These are phyloP conservation scores for Hydnomerulius pinastri DNA, from an alignment of 768 basidiomycete species.

Conservation along the genomic window DNA sequence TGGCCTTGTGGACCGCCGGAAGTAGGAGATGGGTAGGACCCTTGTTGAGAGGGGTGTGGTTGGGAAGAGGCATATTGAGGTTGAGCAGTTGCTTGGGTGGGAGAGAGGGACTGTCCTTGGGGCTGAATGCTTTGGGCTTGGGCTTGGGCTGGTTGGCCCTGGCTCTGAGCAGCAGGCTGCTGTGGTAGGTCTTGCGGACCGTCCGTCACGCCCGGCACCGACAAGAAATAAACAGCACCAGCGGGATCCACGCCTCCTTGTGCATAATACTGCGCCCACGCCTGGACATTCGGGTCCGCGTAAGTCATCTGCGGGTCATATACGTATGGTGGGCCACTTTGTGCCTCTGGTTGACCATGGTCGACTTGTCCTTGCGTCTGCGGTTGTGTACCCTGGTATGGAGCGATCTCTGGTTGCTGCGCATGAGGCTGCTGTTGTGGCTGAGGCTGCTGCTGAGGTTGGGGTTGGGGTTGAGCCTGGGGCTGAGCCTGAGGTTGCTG, in stretches of 20 bases:
- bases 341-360: conserved; percentile 17
- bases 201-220: conserved; percentile 73
- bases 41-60: conserved; percentile 5
- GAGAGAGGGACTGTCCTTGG: conserved; percentile 15
- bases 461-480: conserved; percentile 28
- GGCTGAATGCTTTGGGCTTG: conserved; percentile 12
- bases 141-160: conserved; percentile 7
- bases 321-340: conserved; percentile 47
- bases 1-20: conserved; percentile 14
- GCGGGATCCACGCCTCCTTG: conserved; percentile 74
- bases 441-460: conserved; percentile 23
- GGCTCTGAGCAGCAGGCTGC: no score
- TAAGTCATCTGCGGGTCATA: conserved; percentile 72
- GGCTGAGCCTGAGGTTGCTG: conserved; percentile 31
- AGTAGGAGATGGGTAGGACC: conserved; percentile 13
- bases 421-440: conserved; percentile 41
- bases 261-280: conserved; percentile 86
- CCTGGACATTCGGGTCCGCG: conserved; percentile 78
- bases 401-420: conserved; percentile 22
- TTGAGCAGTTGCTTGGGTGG: conserved; percentile 18
- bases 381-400: conserved; percentile 23
- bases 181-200: conserved; percentile 17
- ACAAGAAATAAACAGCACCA: conserved; percentile 80
- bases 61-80: conserved; percentile 18
- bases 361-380: conserved; percentile 31